phyloP scores from a whole-genome alignment of 768 basidiomycete genomes.

The Pisolithus orientalis region DNA sequence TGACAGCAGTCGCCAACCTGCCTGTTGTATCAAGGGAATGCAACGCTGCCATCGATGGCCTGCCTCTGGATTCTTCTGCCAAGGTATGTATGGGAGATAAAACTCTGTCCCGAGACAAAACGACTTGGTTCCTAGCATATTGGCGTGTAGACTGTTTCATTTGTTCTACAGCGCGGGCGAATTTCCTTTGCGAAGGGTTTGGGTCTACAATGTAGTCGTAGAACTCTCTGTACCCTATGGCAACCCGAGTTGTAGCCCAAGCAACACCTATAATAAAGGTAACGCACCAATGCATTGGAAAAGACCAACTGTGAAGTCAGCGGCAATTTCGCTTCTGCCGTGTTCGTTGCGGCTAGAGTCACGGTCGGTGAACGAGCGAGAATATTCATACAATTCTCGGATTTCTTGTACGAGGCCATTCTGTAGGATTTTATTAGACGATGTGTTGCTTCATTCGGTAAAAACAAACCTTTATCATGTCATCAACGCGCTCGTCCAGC shows the following conservation, averaged over 20 bases:
- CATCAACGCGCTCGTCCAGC: slow-evolving; percentile 75
- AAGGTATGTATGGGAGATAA: slow-evolving; percentile 60
- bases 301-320: slow-evolving; percentile 75
- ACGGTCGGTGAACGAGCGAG: slow-evolving; percentile 3
- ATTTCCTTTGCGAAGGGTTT: slow-evolving; percentile 34
- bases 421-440: slow-evolving; percentile 30
- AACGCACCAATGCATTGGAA: slow-evolving; percentile 86
- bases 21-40: slow-evolving; percentile 70
- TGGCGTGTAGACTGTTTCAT: slow-evolving; percentile 87
- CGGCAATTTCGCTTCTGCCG: neutral
- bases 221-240: slow-evolving; percentile 88
- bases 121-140: slow-evolving; percentile 86
- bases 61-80: slow-evolving; percentile 29
- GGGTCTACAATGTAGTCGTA: slow-evolving; percentile 49
- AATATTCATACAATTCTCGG: slow-evolving; percentile 36
- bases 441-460: neutral
- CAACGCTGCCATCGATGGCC: slow-evolving; percentile 27
- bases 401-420: slow-evolving; percentile 81
- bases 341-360: neutral
- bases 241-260: neutral
- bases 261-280: neutral
- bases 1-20: slow-evolving; percentile 19
- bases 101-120: slow-evolving; percentile 89
- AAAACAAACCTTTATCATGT: slow-evolving; percentile 71
- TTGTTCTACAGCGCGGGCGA: slow-evolving; percentile 53